phyloP scores from a whole-genome alignment of 345 rosid genomes.

The Pugionium cornutum region DNA sequence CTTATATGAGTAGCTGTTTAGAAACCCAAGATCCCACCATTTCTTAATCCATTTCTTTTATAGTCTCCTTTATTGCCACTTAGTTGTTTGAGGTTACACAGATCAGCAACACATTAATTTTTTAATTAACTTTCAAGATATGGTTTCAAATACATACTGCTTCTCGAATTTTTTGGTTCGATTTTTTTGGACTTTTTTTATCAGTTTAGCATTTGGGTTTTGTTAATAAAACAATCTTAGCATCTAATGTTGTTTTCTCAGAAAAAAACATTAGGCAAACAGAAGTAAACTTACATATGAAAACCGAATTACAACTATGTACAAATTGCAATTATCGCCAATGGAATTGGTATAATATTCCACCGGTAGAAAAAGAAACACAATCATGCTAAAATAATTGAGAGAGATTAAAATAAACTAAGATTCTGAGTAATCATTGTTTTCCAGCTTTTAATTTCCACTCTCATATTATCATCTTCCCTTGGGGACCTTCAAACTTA shows the following conservation, averaged over 20 bases:
- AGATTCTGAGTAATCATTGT: constrained; percentile 34
- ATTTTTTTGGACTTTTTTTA: background rate
- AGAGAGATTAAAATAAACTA: constrained; percentile 29
- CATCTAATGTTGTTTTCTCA: background rate
- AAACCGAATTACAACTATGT: background rate
- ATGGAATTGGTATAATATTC: constrained; percentile 14
- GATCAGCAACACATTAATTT: constrained; percentile 12
- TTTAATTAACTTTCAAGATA: background rate
- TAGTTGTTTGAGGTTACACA: constrained; percentile 27
- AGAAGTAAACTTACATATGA: background rate
- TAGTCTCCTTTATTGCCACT: constrained; percentile 18
- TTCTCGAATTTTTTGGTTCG: background rate
- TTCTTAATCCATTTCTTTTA: constrained; percentile 30
- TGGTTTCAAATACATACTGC: background rate
- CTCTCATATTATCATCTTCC: constrained; percentile 32
- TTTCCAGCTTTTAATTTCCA: constrained; percentile 35
- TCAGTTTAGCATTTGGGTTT: background rate
- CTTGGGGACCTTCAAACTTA: constrained; percentile 37
- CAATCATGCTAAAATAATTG: constrained; percentile 37
- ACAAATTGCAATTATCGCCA: background rate
- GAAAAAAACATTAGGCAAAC: too few relatives aligned
- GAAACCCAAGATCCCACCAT: constrained; percentile 77
- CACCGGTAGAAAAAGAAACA: constrained; percentile 31
- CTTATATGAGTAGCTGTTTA: constrained; percentile 48
- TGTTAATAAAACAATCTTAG: background rate